Base-by-base conservation (phyloP, 1,284 basidiomycete genomes). In the Ceratobasidium sp. region DNA sequence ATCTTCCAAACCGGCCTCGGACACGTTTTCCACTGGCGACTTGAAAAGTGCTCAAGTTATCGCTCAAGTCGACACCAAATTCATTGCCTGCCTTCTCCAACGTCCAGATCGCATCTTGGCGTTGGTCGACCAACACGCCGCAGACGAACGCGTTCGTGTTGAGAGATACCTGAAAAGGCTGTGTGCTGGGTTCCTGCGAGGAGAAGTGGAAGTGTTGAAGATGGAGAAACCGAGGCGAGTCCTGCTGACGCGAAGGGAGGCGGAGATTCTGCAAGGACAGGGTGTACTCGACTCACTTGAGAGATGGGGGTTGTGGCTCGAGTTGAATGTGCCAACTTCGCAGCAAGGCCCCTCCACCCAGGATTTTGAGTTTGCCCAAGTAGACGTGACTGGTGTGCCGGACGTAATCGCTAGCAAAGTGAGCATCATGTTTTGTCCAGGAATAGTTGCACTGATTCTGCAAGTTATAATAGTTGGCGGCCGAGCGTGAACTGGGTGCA, bases 71-170 rank as follows among this genome's bases (percentile, higher is more conserved):
- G 96, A 98, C 79, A 81, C 83, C 73, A 98, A 98, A 81, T 98
- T 95, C 79, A 86, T 97, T 74, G 88, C 89, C 25, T 94, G 92
- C 80, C 77, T 89, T 28, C 59, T 81, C 7, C 69, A 63, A 14
- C 51, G 28, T 77, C 51, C 78, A 75, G 73, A 79, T 21, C 62
- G 42, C 18, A 75, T 77, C 0, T 75, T 98, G 38, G 84, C 95
- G 30, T 83, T 97, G 72, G 85, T 98, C 54, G 96, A 98, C 81
- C 96, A 98, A 80, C 96, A 98, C 78, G 96, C 96, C 4, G 96
- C 95, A 8, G 94, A 97, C 78, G 96, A 98, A 81, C 87, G 96
- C 9, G 83, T 96, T 36, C 87, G 94, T 25, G 91, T 97, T 59
- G 96, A 98, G 80, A 82, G 83, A n/a, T 90, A 93, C 78, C 83